Conservation (phyloP, 169 alveolate species). For the Eimeria brunetti region DNA sequence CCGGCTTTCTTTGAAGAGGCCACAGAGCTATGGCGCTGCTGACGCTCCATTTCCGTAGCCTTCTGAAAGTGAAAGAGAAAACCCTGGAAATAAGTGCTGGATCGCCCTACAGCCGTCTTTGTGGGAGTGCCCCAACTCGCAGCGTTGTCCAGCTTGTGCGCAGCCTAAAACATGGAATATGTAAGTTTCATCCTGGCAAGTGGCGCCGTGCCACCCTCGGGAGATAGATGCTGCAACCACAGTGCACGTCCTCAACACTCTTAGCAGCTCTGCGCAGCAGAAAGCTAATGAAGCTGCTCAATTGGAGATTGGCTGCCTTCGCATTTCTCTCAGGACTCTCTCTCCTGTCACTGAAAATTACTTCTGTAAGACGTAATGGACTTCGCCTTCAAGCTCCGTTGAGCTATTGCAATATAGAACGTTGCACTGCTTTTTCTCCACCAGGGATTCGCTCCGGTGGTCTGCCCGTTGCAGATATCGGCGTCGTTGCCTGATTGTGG, state of each 20-base stretch:
- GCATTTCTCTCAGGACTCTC: not conserved
- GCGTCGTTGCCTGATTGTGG: not conserved
- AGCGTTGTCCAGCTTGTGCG: not conserved
- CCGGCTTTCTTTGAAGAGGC: constrained; percentile 64
- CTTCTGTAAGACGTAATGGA: not conserved
- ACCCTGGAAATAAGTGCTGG: not conserved
- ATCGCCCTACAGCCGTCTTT: not conserved
- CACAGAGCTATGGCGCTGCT: constrained; percentile 52
- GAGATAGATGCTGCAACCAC: not conserved
- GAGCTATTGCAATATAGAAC: not conserved
- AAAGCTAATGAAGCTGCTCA: not conserved
- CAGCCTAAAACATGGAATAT: not conserved
- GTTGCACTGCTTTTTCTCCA: not conserved
- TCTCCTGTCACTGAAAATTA: not conserved
- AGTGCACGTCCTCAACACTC: not conserved
- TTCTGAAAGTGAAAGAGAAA: not conserved
- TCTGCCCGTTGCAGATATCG: not conserved
- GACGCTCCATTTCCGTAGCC: constrained; percentile 27
- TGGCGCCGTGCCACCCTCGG: not conserved
- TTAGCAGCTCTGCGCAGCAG: not conserved
- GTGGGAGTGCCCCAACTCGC: not conserved
- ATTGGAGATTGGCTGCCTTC: not conserved
- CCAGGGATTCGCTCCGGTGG: not conserved
- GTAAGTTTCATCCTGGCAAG: not conserved
- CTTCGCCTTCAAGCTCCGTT: not conserved